A percentile compares a stretch with the other conserved stretches of the same genome.
These are phyloP conservation scores for Starmerella etchellsii DNA, from an alignment of 805 yeast species.

Conservation along the genomic window DNA sequence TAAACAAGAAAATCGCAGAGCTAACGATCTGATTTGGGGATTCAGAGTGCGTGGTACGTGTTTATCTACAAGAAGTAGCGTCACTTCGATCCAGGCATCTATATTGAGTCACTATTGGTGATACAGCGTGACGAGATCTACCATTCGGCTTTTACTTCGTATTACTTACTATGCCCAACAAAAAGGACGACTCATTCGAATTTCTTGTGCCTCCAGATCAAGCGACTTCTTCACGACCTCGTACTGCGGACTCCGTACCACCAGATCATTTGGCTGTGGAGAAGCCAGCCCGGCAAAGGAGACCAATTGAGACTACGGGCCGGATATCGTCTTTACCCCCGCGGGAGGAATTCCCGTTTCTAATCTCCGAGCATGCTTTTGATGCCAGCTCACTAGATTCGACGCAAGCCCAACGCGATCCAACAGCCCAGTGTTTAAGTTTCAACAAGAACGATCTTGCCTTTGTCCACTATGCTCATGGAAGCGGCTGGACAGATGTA, in stretches of 20 bases:
- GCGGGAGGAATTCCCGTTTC: constrained; percentile 24
- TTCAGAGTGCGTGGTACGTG: too few relatives aligned
- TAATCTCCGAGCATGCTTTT: constrained; percentile 27
- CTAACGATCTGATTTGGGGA: too few relatives aligned
- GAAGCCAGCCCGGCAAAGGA: neutral
- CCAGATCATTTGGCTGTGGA: neutral
- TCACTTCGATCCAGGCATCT: too few relatives aligned
- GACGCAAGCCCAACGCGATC: constrained; percentile 22
- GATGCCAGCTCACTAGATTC: constrained; percentile 23
- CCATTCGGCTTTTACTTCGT: too few relatives aligned
- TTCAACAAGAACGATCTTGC: constrained; percentile 29
- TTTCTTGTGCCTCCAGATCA: constrained; percentile 5
- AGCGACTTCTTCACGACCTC: neutral
- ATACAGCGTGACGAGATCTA: too few relatives aligned
- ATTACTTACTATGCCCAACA: too few relatives aligned
- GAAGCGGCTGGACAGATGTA: constrained; percentile 36
- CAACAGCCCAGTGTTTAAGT: constrained; percentile 25
- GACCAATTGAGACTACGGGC: neutral
- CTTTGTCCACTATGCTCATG: constrained; percentile 29
- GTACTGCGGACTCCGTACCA: neutral
- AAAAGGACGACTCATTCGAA: constrained; percentile 15
- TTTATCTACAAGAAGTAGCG: too few relatives aligned
- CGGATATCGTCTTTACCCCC: too few relatives aligned
- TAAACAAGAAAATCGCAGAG: too few relatives aligned
- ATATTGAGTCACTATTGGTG: too few relatives aligned